These are phyloP conservation scores for Hypsizygus ulmarius DNA, from an alignment of 1,284 basidiomycete species.

Conservation along the genomic window DNA sequence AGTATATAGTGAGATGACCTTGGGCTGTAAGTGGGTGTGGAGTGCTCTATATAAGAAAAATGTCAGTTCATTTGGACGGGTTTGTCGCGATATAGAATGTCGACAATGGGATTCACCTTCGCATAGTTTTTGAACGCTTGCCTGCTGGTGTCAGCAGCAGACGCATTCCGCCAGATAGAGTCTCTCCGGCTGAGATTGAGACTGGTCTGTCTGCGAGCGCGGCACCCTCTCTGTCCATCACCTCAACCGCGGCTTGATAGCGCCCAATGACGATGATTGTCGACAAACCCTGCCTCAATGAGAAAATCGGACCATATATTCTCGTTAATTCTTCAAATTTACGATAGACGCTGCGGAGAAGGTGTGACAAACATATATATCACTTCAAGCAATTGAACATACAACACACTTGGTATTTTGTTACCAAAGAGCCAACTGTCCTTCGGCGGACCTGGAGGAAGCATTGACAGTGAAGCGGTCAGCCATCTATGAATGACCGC, in stretches of 20 bases:
- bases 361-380: background rate
- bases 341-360: conserved; percentile 35
- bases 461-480: conserved; percentile 15
- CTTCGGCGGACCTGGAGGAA: conserved; percentile 37
- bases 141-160: conserved; percentile 42
- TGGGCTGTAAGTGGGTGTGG: conserved; percentile 52
- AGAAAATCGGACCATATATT: conserved; percentile 44
- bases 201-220: conserved; percentile 46
- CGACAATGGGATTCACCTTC: conserved; percentile 31
- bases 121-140: conserved; percentile 44
- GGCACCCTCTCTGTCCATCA: conserved; percentile 55
- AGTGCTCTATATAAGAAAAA: conserved; percentile 37
- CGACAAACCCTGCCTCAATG: conserved; percentile 37
- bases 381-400: conserved; percentile 13
- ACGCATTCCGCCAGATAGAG: conserved; percentile 46
- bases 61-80: conserved; percentile 11
- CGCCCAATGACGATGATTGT: conserved; percentile 41
- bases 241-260: conserved; percentile 46
- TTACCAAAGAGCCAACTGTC: conserved; percentile 34
- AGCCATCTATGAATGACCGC: conserved; percentile 26
- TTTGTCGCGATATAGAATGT: background rate
- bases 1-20: conserved; percentile 43
- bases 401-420: conserved; percentile 36
- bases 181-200: conserved; percentile 47
- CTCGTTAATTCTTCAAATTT: conserved; percentile 47